Percentiles rank a stretch among this genome's conserved stretches.
Conservation (phyloP, 495 filamentous ascomycete genomes). For the Letharia columbiana region DNA sequence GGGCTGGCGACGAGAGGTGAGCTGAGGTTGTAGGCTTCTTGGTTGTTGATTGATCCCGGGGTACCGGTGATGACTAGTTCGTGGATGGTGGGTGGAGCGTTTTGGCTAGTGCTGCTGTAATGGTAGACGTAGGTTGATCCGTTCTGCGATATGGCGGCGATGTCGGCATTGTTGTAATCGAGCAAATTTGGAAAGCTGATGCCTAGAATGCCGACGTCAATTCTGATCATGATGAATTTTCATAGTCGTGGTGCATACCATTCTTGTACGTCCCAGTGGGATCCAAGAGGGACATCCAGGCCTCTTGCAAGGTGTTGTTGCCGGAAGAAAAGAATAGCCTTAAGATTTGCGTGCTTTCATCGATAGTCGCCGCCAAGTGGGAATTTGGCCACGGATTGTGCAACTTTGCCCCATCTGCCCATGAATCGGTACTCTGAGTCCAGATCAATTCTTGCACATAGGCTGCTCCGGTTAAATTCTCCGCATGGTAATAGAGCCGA, state of each 20-base stretch:
- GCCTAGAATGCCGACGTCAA: constrained; percentile 4
- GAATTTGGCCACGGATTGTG: constrained; percentile 16
- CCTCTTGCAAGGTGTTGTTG: constrained; percentile 19
- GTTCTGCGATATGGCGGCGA: constrained; percentile 20
- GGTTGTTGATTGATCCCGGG: constrained; percentile 15
- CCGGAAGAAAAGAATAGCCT: constrained; percentile 21
- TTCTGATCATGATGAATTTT: background rate
- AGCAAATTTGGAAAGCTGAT: constrained; percentile 17
- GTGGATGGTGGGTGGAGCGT: constrained; percentile 14
- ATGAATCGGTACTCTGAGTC: constrained; percentile 22
- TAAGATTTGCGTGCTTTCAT: constrained; percentile 17
- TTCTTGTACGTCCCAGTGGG: constrained; percentile 7
- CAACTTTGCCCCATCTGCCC: constrained; percentile 17
- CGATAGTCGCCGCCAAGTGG: constrained; percentile 19
- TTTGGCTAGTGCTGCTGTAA: constrained; percentile 10
- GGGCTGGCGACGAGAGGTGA: constrained; percentile 20
- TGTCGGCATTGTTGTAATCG: constrained; percentile 19
- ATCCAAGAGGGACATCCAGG: constrained; percentile 13
- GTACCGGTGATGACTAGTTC: constrained; percentile 21
- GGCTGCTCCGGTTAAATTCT: constrained; percentile 16
- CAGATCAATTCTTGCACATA: constrained; percentile 26
- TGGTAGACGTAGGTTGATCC: constrained; percentile 23
- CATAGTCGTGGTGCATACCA: background rate
- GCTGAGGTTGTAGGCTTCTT: constrained; percentile 24
- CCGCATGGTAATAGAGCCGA: constrained; percentile 23